phyloP scores from a whole-genome alignment of 768 basidiomycete species.

The Boletus sp. region DNA sequence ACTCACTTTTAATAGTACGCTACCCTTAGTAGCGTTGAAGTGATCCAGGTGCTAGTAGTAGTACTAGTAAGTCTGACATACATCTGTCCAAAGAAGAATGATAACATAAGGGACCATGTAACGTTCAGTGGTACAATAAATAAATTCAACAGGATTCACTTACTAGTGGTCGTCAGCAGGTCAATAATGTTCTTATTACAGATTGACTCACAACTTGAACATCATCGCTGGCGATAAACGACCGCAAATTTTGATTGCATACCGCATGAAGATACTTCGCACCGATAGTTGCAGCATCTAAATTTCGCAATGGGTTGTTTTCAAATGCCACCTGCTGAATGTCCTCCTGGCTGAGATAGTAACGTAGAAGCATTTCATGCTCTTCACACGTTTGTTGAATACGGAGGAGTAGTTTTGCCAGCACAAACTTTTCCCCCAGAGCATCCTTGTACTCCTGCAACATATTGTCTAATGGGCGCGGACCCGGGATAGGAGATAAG shows the following conservation, averaged over 20 bases:
- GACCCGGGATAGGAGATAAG: neutral
- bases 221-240: neutral
- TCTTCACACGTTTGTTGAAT: neutral
- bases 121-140: neutral
- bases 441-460: neutral
- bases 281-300: neutral
- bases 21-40: too few relatives aligned
- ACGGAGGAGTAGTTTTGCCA: neutral
- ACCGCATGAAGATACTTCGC: neutral
- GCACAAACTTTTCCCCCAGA: neutral
- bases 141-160: neutral
- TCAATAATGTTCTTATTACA: neutral
- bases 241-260: neutral
- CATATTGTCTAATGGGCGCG: neutral
- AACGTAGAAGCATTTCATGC: neutral
- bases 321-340: neutral
- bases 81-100: neutral
- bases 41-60: too few relatives aligned
- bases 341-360: neutral
- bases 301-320: neutral
- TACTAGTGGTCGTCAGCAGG: neutral
- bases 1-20: too few relatives aligned
- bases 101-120: neutral
- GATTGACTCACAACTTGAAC: neutral
- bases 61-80: too few relatives aligned